Base-by-base conservation (phyloP, 352 stramenopile species). In the Globisporangium cystogenes region DNA sequence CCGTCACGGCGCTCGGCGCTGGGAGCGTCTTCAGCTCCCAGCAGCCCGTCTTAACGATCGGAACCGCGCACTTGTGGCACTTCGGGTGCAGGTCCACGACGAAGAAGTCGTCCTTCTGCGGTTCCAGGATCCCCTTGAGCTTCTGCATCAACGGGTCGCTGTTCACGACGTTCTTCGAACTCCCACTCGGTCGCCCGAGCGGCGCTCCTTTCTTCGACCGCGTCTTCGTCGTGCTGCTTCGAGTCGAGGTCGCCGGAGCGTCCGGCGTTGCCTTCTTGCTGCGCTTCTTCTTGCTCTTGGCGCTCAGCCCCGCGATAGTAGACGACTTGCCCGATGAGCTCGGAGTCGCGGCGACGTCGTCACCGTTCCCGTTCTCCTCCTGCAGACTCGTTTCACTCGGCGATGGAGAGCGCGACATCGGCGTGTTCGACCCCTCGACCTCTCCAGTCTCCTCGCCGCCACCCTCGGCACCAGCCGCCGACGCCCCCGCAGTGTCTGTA, bases 91-190 rank as follows among this genome's bases (percentile, higher is more conserved):
- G 70, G 62, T 97, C 95, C 10, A 98, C 96, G 36, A 99, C 97
- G 65, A 99, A 97, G 53, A 99, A 99, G 60, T 97, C 97, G 24
- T 99, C 96, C 62, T 99, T 99, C 80, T 99, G 98, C n/a, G 95
- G 96, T 50, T 98, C 85, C 44, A 99, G 87, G 47, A 98, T 98
- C 23, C 96, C 91, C 40, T 97, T 97, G 11, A 99, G 86, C 64
- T 98, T 98, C 53, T 97, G 86, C 95, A 99, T 99, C 24, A 99
- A 86, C 44, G 93, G 95, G 56, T 99, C 96, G 48, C 61, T 77
- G 52, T 93, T 93, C 16, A 93, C 67, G 12, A 83, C 77, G 24
- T 80, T 86, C 62, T 93, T 94, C 26, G 73, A 76, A 40, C 58
- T 87, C 29, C 67, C 58, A 21, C 50, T 74, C 29, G 70, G 64